Percentiles rank a stretch among this genome's conserved stretches.
Evolutionary conservation across 495 filamentous ascomycete genomes (phyloP).

Genomic region (Cercophora sp.): DNA sequence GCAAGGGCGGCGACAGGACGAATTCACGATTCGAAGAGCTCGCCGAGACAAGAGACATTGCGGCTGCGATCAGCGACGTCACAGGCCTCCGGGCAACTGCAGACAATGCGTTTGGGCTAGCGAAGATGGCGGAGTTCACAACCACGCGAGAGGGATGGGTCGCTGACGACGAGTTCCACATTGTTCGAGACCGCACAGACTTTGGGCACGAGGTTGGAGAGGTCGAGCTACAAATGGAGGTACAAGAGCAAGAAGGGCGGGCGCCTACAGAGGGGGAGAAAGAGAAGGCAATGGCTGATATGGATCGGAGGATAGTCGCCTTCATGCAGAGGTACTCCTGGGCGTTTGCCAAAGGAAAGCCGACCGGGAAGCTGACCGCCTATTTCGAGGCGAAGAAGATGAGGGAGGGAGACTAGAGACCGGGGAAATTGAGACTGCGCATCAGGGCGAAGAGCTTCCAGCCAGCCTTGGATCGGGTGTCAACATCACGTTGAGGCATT

Average conservation of each 20-base stretch:
- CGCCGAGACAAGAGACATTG: slow-evolving; percentile 10
- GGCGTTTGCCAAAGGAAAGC: slow-evolving; percentile 30
- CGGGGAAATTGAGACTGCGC: no score
- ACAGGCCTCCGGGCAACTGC: background rate
- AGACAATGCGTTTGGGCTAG: slow-evolving; percentile 23
- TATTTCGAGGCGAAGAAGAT: slow-evolving; percentile 30
- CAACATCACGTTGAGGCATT: no score
- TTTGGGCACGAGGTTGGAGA: slow-evolving; percentile 39
- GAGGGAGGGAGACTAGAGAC: background rate
- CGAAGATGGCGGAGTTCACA: slow-evolving; percentile 25
- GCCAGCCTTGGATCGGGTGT: no score
- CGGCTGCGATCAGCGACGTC: background rate
- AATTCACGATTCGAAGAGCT: slow-evolving; percentile 31
- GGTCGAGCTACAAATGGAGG: slow-evolving; percentile 29
- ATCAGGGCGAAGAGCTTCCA: no score
- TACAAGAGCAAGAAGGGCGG: slow-evolving; percentile 18
- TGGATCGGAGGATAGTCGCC: slow-evolving; percentile 29
- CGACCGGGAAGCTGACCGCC: slow-evolving; percentile 38
- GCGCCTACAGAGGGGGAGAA: slow-evolving; percentile 19
- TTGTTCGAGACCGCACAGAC: slow-evolving; percentile 32
- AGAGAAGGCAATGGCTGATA: slow-evolving; percentile 22
- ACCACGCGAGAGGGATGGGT: slow-evolving; percentile 29
- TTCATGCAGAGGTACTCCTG: slow-evolving; percentile 38
- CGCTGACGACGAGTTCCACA: slow-evolving; percentile 31
- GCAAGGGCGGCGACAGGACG: slow-evolving; percentile 21